A percentile compares a stretch with the other conserved stretches of the same genome.
Evolutionary conservation across 495 filamentous ascomycete genomes (phyloP).

Genomic region (Trichoderma reesei): DNA sequence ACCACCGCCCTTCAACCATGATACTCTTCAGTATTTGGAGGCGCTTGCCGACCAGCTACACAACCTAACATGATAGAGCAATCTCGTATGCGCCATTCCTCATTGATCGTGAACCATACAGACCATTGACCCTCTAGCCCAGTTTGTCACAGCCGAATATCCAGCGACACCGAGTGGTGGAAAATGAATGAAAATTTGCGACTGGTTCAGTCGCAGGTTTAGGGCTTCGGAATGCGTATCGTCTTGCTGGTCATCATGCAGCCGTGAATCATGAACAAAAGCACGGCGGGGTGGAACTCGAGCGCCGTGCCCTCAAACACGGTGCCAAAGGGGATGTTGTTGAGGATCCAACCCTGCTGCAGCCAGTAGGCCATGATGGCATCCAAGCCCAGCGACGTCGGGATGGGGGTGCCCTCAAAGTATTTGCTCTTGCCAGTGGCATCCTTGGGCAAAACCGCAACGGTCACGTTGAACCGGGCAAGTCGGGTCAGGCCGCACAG

Average conservation of each 20-base stretch:
- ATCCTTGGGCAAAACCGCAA: conserved; percentile 79
- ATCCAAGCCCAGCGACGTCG: conserved; percentile 73
- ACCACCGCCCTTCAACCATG: neutral
- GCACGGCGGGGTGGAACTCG: conserved; percentile 80
- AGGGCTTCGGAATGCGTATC: conserved; percentile 95
- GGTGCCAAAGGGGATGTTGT: conserved; percentile 61
- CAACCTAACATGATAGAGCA: neutral
- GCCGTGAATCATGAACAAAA: conserved; percentile 74
- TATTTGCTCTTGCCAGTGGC: conserved; percentile 81
- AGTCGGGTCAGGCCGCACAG: conserved; percentile 90
- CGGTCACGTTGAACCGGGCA: conserved; percentile 96
- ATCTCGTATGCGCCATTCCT: conserved; percentile 3
- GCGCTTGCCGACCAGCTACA: neutral
- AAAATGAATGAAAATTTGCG: neutral
- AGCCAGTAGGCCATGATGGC: conserved; percentile 86
- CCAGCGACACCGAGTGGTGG: neutral
- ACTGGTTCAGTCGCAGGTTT: neutral
- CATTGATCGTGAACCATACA: conserved; percentile 3
- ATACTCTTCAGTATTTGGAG: neutral
- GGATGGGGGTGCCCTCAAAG: conserved; percentile 95
- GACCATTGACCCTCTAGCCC: conserved; percentile 1
- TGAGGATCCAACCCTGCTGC: conserved; percentile 65
- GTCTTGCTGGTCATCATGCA: conserved; percentile 91
- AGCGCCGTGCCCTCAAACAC: conserved; percentile 53
- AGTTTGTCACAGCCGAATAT: neutral